A percentile compares a stretch with the other conserved stretches of the same genome.
Conservation (phyloP, 441 rosid species). For the Aleurites moluccanus region DNA sequence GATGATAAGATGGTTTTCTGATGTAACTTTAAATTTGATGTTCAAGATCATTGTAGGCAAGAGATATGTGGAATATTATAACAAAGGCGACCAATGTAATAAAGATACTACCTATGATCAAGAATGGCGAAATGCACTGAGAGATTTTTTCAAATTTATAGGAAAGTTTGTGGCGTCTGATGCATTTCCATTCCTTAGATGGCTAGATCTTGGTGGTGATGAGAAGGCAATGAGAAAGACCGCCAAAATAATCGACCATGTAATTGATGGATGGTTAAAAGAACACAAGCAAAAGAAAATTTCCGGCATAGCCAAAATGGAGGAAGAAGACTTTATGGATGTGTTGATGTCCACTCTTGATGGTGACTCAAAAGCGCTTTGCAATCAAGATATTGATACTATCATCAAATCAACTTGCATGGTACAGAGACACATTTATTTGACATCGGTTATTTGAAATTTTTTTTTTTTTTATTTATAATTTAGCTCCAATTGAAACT, state of each 20-base stretch:
- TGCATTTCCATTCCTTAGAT: conserved; percentile 39
- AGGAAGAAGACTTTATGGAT: conserved; percentile 38
- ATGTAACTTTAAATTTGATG: conserved; percentile 32
- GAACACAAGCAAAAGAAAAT: conserved; percentile 40
- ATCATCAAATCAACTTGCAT: not conserved
- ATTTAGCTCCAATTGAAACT: no score
- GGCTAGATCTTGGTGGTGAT: conserved; percentile 40
- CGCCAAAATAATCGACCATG: conserved; percentile 24
- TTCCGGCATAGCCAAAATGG: not conserved
- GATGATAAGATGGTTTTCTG: conserved; percentile 40
- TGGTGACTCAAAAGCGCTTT: not conserved
- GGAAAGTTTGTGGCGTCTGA: conserved; percentile 40
- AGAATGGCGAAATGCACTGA: conserved; percentile 11
- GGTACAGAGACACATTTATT: not conserved
- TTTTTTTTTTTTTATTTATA: no score
- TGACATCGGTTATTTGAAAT: no score
- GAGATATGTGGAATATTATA: conserved; percentile 21
- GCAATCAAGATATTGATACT: not conserved
- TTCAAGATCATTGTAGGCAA: conserved; percentile 40
- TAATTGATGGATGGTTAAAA: conserved; percentile 36
- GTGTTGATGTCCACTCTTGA: conserved; percentile 31
- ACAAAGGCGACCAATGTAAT: conserved; percentile 5
- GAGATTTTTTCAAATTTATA: conserved; percentile 21
- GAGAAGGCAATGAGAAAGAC: conserved; percentile 36
- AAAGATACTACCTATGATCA: not conserved